Evolutionary conservation across 2,329 filamentous ascomycete genomes (phyloP).

Genomic region (Fusarium sp.): DNA sequence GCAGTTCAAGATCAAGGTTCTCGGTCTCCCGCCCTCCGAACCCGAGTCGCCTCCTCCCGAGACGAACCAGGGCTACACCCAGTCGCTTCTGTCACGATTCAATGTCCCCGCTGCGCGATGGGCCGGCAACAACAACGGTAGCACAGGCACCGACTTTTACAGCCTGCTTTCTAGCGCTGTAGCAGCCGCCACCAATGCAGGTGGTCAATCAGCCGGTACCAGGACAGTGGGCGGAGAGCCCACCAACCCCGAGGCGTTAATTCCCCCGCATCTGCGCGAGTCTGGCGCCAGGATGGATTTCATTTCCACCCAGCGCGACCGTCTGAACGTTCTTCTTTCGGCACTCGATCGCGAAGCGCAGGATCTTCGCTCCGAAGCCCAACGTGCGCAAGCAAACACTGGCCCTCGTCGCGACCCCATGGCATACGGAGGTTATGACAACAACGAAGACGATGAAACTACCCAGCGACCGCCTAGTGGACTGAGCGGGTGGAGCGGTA

Average conservation of each 20-base stretch:
- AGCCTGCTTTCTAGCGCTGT: slow-evolving; percentile 81
- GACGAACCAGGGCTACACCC: slow-evolving; percentile 74
- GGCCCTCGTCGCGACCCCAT: slow-evolving; percentile 41
- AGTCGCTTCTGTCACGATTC: slow-evolving; percentile 86
- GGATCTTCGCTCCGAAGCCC: slow-evolving; percentile 60
- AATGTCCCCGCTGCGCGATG: slow-evolving; percentile 79
- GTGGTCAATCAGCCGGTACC: slow-evolving; percentile 51
- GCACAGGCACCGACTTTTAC: slow-evolving; percentile 75
- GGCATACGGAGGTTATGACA: slow-evolving; percentile 46
- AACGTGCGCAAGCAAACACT: slow-evolving; percentile 42
- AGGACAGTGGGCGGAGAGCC: slow-evolving; percentile 41
- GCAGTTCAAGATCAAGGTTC: slow-evolving; percentile 77
- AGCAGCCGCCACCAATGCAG: slow-evolving; percentile 67
- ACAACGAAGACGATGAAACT: slow-evolving; percentile 51
- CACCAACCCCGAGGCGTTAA: slow-evolving; percentile 67
- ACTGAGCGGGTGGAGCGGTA: slow-evolving; percentile 63
- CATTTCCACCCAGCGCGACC: slow-evolving; percentile 82
- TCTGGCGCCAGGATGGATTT: slow-evolving; percentile 78
- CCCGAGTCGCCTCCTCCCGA: slow-evolving; percentile 56
- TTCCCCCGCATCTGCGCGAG: slow-evolving; percentile 75
- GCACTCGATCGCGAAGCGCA: slow-evolving; percentile 84
- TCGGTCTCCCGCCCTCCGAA: slow-evolving; percentile 76
- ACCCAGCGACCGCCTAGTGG: slow-evolving; percentile 61
- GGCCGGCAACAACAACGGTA: slow-evolving; percentile 56
- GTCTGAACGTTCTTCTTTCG: slow-evolving; percentile 77